Evolutionary conservation across 176 grass and related monocot genomes (phyloP).

Genomic region (Melocanna baccifera): DNA sequence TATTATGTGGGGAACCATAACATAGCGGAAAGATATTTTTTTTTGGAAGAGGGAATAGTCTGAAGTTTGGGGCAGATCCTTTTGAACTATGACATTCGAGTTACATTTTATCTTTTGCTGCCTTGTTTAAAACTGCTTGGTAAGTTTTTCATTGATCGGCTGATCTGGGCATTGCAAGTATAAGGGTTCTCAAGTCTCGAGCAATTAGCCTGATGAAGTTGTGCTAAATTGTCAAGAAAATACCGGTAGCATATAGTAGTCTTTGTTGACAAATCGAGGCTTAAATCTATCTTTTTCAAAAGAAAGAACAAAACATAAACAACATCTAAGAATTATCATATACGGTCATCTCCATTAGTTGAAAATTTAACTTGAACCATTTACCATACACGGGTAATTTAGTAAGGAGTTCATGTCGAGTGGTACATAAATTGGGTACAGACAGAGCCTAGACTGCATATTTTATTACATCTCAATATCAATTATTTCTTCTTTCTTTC

Average conservation of each 20-base stretch:
- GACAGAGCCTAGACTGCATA: neutral
- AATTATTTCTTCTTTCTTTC: neutral
- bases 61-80: neutral
- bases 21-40: neutral
- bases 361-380: neutral
- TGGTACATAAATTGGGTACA: neutral
- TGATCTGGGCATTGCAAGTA: neutral
- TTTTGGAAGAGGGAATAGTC: neutral
- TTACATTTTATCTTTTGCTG: neutral
- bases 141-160: neutral
- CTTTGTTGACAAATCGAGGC: neutral
- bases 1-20: neutral
- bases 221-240: neutral
- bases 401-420: neutral
- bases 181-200: neutral
- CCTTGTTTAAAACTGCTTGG: neutral
- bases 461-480: neutral
- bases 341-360: neutral
- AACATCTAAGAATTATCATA: neutral
- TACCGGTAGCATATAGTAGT: neutral
- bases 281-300: neutral
- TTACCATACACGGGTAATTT: neutral
- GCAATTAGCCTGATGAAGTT: neutral
- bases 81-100: neutral
- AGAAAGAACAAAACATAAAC: neutral